Percentiles rank a stretch among this genome's conserved stretches.
These are phyloP conservation scores for Corymbia calophylla DNA, from an alignment of 441 rosid genomes.

Conservation along the genomic window DNA sequence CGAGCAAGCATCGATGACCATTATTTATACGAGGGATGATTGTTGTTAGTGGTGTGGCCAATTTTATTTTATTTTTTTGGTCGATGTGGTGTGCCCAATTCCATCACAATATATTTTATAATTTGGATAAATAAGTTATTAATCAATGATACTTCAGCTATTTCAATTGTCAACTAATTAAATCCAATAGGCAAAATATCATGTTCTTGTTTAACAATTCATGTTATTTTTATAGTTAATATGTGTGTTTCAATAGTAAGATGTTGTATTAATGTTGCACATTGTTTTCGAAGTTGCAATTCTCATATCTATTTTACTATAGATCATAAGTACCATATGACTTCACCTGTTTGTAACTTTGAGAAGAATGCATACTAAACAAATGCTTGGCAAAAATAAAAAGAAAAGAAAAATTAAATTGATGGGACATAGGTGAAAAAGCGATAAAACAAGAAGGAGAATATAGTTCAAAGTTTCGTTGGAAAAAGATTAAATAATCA, in stretches of 20 bases:
- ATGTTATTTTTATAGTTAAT: background rate
- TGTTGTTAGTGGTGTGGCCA: too few relatives aligned
- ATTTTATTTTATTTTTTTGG: too few relatives aligned
- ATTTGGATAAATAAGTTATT: background rate
- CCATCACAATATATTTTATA: rapidly evolving
- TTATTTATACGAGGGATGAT: too few relatives aligned
- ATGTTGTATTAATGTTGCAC: background rate
- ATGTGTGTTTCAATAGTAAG: background rate
- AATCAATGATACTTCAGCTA: rapidly evolving
- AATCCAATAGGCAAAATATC: background rate
- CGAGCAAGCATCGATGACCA: too few relatives aligned
- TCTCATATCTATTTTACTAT: background rate
- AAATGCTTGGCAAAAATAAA: background rate
- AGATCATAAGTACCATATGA: background rate
- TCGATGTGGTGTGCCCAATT: background rate
- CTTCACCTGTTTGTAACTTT: rapidly evolving
- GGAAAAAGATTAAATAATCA: too few relatives aligned
- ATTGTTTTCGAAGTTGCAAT: rapidly evolving
- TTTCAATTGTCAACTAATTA: background rate
- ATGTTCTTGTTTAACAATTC: background rate
- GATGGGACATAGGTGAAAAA: rapidly evolving
- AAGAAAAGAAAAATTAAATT: too few relatives aligned
- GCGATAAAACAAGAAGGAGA: too few relatives aligned
- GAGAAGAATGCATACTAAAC: background rate
- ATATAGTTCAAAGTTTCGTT: too few relatives aligned